Base-by-base conservation (phyloP, 2,329 filamentous ascomycete species). In the Ophidiomyces ophidiicola region DNA sequence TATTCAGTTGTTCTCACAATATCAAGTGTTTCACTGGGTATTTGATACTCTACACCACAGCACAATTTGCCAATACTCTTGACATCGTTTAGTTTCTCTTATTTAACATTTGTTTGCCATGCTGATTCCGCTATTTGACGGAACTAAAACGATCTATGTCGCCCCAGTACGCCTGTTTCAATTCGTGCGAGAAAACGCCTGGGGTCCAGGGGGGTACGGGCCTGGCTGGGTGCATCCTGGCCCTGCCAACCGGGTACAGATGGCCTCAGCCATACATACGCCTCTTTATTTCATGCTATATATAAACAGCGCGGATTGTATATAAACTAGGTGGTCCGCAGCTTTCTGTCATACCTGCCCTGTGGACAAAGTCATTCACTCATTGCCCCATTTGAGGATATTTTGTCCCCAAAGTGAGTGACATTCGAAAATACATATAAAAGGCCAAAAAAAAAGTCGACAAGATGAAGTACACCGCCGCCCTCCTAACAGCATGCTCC, bases 401-500 rank as follows among this genome's bases (percentile, higher is more conserved):
- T 21, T 5, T 19, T 17, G 37, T 37, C 35, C 30, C 41, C 20
- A 35, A 26, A 19, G 17, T 19, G 17, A 34, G 19, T 24, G 25
- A 26, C 30, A 29, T 21, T 23, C 7, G 20, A 18, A 26, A 20
- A 28, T 24, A 18, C 15, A 19, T 12, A 23, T 11, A 17, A 31
- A 40, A 32, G 25, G 29, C 14, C 21, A 17, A 28, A 31, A 11
- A 38, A 5, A 19, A 19, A 12, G n/a, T 18, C 18, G 15, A 18
- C 12, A 43, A 32, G 23, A 43, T 43, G 41, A 43, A 43, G 41
- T 43, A 43, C 26, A 10, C 32, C 28, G 14, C 41, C 12, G 25
- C 34, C 21, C 33, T 43, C 20, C 11, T 43, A 19, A 18, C 32
- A 15, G 30, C 32, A 20, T 39, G 36, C 19, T 30, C 41, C 5